Percentiles rank a stretch among this genome's conserved stretches.
Conservation (phyloP, 331 rosid genomes). For the Phaseolus coccineus region DNA sequence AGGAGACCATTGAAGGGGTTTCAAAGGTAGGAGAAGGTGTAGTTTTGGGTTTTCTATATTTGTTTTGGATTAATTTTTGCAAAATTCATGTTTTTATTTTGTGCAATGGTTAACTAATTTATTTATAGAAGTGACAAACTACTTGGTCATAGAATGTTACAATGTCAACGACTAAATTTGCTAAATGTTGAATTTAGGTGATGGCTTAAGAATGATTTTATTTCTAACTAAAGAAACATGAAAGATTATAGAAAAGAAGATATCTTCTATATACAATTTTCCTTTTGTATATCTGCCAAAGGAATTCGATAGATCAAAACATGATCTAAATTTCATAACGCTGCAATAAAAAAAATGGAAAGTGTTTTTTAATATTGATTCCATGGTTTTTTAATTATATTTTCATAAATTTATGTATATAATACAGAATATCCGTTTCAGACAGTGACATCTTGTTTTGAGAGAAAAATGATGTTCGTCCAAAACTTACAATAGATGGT, state of each 20-base stretch:
- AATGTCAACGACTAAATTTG: neutral
- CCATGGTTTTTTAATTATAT: constrained; percentile 38
- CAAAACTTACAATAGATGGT: constrained; percentile 69
- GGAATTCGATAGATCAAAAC: neutral
- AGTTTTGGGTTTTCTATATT: too few relatives aligned
- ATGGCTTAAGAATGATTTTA: neutral
- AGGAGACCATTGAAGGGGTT: too few relatives aligned
- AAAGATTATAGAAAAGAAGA: constrained; percentile 5
- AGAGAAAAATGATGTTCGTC: constrained; percentile 65
- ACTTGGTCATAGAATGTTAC: constrained; percentile 9
- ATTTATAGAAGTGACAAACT: neutral
- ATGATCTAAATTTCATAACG: constrained; percentile 32
- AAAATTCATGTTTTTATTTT: too few relatives aligned
- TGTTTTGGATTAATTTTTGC: too few relatives aligned
- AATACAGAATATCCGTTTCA: constrained; percentile 80
- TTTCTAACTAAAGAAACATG: neutral
- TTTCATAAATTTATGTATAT: constrained; percentile 35
- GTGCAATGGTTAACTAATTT: neutral
- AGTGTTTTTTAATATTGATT: constrained; percentile 10
- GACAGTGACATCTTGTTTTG: constrained; percentile 77
- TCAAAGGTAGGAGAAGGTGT: too few relatives aligned
- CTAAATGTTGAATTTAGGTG: neutral
- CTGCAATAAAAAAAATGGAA: neutral
- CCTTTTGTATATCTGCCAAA: constrained; percentile 23
- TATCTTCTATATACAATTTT: neutral